Base-by-base conservation (phyloP, 148 eudicot species). In the Chenopodium berlandieri region DNA sequence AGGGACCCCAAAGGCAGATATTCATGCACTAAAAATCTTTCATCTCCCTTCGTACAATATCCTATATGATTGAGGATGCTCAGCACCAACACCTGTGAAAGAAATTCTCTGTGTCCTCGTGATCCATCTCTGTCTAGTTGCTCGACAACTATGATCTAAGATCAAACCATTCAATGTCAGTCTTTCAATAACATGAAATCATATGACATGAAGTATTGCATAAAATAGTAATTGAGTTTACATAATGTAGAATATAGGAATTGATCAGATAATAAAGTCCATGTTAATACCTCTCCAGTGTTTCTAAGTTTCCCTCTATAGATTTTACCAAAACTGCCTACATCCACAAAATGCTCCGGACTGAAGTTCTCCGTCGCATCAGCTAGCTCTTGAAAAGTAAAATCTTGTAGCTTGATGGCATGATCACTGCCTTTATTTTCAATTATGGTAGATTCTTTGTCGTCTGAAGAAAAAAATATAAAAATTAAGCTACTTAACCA, bases 21-120 rank as follows among this genome's bases (percentile, higher is more conserved):
- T 86, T 93, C 97, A 52, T 88, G 90, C 30, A 93, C 97, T 71
- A 93, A 69, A 84, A 93, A 89, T 74, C 92, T 90, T 72, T 90
- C 90, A 31, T 91, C 90, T 68, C 92, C 91, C 83, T 92, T 94
- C 17, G 89, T 90, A 82, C 89, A 90, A 50, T 90, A 90, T 32
- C 92, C 91, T 5, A 88, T 80, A 75, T 90, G 88, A 79, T 87
- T 79, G 65, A 86, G 86, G 71, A 82, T 88, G 81, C 89, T 90
- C 67, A 88, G 64, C 84, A 88, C 87, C 79, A 82, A 44, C 77
- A 90, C 90, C 85, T 90, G 88, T 19, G 69, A 84, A 76, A 84
- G 86, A 77, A 90, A 90, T 31, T 90, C 92, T 37, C 73, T 37
- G 78, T 86, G 82, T 79, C 92, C 88, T 88, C 89, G 88, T 70